Percentiles rank a stretch among this genome's conserved stretches.
Conservation (phyloP, 257 asterid species). For the Fraxinus cuspidata region DNA sequence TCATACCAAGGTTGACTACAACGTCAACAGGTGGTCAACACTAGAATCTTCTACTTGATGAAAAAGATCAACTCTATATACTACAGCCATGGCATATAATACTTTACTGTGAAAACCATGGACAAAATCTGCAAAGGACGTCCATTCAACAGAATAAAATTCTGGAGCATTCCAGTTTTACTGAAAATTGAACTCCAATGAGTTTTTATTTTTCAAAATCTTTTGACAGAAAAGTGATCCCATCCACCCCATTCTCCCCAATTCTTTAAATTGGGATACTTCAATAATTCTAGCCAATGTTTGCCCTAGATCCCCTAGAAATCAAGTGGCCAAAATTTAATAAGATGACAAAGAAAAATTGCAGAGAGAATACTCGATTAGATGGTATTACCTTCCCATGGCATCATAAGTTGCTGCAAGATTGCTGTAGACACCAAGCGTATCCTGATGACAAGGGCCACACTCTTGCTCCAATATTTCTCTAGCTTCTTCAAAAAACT, state of each 20-base stretch:
- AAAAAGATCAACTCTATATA: not conserved
- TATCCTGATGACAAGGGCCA: slow-evolving; percentile 94
- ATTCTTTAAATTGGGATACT: no score
- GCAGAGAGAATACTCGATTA: not conserved
- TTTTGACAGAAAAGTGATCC: no score
- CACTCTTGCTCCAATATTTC: slow-evolving; percentile 85
- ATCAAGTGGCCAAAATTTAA: not conserved
- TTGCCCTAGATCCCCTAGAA: not conserved
- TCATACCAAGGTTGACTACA: not conserved
- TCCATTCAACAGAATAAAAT: not conserved
- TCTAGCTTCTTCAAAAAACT: slow-evolving; percentile 94
- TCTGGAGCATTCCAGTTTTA: no score
- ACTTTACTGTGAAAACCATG: not conserved
- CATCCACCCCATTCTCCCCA: no score
- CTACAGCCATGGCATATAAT: not conserved
- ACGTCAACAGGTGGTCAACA: not conserved
- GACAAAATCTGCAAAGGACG: not conserved
- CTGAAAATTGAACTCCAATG: no score
- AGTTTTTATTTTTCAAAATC: no score
- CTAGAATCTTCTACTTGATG: not conserved
- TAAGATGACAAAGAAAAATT: not conserved
- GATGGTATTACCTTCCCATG: slow-evolving; percentile 80
- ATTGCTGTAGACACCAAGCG: slow-evolving; percentile 95
- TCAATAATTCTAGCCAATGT: no score
- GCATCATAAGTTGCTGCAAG: slow-evolving; percentile 99